Percentiles rank a stretch among this genome's conserved stretches.
Evolutionary conservation across 768 basidiomycete genomes (phyloP).

Genomic region (Hebeloma cylindrosporum): DNA sequence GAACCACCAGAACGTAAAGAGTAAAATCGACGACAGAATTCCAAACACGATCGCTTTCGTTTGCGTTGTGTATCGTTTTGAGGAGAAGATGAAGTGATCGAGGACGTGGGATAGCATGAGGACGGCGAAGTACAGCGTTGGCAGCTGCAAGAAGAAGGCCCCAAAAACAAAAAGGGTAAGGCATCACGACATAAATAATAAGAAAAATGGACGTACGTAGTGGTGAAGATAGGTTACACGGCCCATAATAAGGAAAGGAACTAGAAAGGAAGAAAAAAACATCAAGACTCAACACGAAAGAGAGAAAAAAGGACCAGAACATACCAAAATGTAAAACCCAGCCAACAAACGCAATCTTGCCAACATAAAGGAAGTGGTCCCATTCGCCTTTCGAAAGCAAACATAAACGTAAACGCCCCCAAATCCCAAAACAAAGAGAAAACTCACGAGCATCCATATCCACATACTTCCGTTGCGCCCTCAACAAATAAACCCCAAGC

Average conservation of each 20-base stretch:
- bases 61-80: conserved; percentile 55
- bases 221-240: conserved; percentile 96
- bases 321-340: conserved; percentile 90
- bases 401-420: conserved; percentile 7
- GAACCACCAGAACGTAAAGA: conserved; percentile 96
- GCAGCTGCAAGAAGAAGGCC: conserved; percentile 56
- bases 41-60: conserved; percentile 78
- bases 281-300: conserved; percentile 2
- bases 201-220: conserved; percentile 66
- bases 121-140: conserved; percentile 95
- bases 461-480: conserved; percentile 83
- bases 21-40: conserved; percentile 53
- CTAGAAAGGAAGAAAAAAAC: conserved; percentile 38
- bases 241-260: conserved; percentile 97
- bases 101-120: conserved; percentile 88
- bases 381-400: conserved; percentile 62
- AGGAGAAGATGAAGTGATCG: conserved; percentile 91
- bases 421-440: background rate
- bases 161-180: conserved; percentile 6
- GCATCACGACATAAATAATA: conserved; percentile 1
- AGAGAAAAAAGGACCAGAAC: conserved; percentile 24
- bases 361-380: conserved; percentile 92
- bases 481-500: conserved; percentile 69
- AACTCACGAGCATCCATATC: conserved; percentile 87
- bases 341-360: conserved; percentile 87